Percentiles rank a stretch among this genome's conserved stretches.
Evolutionary conservation across 192 early-diverging fungal genomes (phyloP).

Genomic region (Coemansia sp.): DNA sequence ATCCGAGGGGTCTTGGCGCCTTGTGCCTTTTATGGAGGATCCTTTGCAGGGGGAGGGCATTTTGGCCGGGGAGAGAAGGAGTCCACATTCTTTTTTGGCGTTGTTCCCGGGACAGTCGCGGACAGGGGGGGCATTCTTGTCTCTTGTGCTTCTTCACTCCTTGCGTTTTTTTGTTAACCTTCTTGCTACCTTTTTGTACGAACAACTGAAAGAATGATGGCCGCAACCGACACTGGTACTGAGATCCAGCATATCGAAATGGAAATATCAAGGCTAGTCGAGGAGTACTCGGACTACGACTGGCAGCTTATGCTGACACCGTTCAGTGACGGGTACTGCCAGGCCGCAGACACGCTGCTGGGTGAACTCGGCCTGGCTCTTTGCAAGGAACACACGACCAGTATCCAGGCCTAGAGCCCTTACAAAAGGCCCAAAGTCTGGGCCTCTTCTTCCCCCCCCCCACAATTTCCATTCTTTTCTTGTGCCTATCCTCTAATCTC

Average conservation of each 20-base stretch:
- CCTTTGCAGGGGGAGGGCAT: no score
- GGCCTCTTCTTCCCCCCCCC: no score
- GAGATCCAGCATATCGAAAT: neutral
- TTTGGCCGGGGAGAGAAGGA: no score
- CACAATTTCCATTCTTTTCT: no score
- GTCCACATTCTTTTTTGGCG: no score
- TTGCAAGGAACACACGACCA: no score
- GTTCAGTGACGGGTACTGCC: conserved; percentile 1
- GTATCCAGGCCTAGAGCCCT: neutral
- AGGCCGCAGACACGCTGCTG: conserved; percentile 5
- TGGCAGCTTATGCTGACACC: conserved; percentile 3
- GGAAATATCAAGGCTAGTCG: conserved; percentile 4
- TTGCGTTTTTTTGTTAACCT: neutral
- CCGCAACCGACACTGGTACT: neutral
- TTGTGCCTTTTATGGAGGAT: neutral
- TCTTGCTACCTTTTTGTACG: no score
- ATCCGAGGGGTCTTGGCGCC: neutral
- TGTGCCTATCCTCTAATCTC: no score
- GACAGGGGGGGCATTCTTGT: neutral
- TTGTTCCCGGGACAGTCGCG: no score
- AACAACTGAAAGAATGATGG: neutral
- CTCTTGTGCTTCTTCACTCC: neutral
- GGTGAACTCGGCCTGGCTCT: neutral
- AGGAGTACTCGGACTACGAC: conserved; percentile 6
- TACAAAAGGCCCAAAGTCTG: no score